Conservation (phyloP, 257 asterid genomes). For the Capsicum baccatum region DNA sequence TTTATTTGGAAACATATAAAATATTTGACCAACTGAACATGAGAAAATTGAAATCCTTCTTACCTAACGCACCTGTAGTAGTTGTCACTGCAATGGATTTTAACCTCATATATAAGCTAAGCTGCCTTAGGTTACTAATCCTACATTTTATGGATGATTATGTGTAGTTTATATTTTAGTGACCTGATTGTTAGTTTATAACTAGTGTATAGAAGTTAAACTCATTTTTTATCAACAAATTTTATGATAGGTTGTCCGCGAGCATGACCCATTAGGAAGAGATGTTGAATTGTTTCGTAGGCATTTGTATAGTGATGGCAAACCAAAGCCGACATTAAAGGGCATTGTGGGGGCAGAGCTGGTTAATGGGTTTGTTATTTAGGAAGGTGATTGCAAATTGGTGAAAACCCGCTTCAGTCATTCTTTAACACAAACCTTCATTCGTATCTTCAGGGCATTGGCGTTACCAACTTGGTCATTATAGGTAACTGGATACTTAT, state of each 20-base stretch:
- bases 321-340: slow-evolving; percentile 73
- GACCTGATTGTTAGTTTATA: background rate
- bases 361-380: slow-evolving; percentile 71
- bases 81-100: background rate
- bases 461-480: slow-evolving; percentile 56
- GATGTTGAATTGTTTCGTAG: slow-evolving; percentile 80
- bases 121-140: background rate
- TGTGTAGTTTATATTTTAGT: background rate
- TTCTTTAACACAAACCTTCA: slow-evolving; percentile 87
- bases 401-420: slow-evolving; percentile 87
- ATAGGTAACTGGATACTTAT: slow-evolving; percentile 48
- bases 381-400: slow-evolving; percentile 79
- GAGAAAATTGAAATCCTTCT: too few relatives aligned
- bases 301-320: slow-evolving; percentile 56
- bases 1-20: too few relatives aligned
- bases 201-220: background rate
- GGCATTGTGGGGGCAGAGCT: slow-evolving; percentile 83
- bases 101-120: background rate
- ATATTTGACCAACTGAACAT: too few relatives aligned
- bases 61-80: background rate
- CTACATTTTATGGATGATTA: background rate
- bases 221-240: background rate
- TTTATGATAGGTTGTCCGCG: slow-evolving; percentile 71
- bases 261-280: slow-evolving; percentile 86
- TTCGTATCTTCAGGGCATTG: slow-evolving; percentile 70